phyloP scores from a whole-genome alignment of 495 filamentous ascomycete species.

The Aspergillus avenaceus region DNA sequence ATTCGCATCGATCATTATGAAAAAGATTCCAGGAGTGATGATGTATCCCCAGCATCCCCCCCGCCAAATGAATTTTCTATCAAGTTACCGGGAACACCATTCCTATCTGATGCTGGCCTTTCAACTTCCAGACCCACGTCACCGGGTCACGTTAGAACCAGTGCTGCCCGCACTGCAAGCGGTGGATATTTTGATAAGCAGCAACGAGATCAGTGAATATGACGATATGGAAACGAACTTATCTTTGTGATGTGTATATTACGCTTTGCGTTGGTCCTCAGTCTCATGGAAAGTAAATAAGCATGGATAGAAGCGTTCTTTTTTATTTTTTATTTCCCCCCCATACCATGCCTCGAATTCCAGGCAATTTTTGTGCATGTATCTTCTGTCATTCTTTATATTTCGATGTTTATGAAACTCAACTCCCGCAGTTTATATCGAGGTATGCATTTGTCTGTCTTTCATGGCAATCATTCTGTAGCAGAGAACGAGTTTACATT shows the following conservation, averaged over 20 bases:
- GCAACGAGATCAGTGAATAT: conserved; percentile 18
- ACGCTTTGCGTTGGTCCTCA: conserved; percentile 5
- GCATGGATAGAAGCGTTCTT: conserved; percentile 11
- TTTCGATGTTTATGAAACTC: neutral
- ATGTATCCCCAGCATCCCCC: conserved; percentile 42
- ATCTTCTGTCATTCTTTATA: neutral
- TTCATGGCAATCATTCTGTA: no score
- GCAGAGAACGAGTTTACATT: no score
- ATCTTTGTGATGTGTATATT: conserved; percentile 9
- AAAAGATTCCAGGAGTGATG: conserved; percentile 49
- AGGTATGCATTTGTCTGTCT: neutral
- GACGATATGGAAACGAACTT: conserved; percentile 12
- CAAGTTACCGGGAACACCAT: conserved; percentile 46
- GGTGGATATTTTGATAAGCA: conserved; percentile 32
- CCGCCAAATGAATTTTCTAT: conserved; percentile 47
- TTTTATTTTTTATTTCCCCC: neutral
- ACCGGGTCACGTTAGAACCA: conserved; percentile 52
- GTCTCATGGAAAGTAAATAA: conserved; percentile 14
- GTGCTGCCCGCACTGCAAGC: conserved; percentile 30
- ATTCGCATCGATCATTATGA: conserved; percentile 74
- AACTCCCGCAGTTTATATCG: neutral
- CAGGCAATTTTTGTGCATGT: neutral
- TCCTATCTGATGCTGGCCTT: conserved; percentile 48
- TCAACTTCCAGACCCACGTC: conserved; percentile 66
- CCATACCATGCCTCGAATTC: neutral